phyloP scores from a whole-genome alignment of 441 rosid species.

The Dalechampia spathulata region DNA sequence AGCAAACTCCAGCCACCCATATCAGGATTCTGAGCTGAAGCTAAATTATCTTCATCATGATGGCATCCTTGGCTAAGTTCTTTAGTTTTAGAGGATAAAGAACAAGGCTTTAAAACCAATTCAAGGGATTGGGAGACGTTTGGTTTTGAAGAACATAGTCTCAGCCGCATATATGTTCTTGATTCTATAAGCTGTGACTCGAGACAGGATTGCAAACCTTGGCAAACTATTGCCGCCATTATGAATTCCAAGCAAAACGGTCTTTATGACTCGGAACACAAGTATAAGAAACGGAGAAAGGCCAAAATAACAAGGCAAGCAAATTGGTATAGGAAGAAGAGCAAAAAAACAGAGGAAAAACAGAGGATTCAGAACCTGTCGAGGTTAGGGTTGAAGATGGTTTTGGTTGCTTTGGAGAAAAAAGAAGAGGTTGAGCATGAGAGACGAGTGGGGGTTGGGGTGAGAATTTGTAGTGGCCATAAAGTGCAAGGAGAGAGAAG shows the following conservation, averaged over 20 bases:
- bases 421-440: constrained; percentile 30
- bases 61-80: no score
- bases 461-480: constrained; percentile 55
- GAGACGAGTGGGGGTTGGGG: constrained; percentile 31
- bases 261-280: no score
- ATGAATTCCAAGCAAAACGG: background rate
- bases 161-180: constrained; percentile 37
- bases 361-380: no score
- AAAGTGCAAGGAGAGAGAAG: constrained; percentile 37
- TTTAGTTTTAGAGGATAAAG: no score
- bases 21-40: constrained; percentile 16
- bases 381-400: no score
- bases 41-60: no score
- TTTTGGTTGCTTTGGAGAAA: background rate
- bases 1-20: constrained; percentile 47
- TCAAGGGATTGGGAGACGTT: constrained; percentile 18
- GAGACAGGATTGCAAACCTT: constrained; percentile 45
- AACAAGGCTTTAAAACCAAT: no score
- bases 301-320: background rate
- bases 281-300: no score
- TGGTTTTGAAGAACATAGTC: constrained; percentile 27
- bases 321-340: constrained; percentile 2
- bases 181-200: constrained; percentile 55
- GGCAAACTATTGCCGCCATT: constrained; percentile 64
- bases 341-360: constrained; percentile 19